Evolutionary conservation across 2,329 filamentous ascomycete species (phyloP).

Genomic region (Colletotrichum sansevieriae): DNA sequence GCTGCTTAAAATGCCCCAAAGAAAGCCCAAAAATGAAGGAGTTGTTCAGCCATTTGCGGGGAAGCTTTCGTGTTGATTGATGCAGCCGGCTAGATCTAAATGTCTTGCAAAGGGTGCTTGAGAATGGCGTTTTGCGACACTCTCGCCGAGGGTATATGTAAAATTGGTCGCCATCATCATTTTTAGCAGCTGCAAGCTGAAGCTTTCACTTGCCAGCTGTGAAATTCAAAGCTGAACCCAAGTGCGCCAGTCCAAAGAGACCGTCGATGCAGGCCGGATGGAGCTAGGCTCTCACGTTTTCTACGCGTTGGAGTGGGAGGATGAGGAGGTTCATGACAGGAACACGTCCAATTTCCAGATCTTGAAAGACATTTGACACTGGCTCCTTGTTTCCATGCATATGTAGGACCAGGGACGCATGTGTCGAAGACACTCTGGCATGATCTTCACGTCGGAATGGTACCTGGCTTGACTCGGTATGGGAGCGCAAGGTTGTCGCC

Average conservation of each 20-base stretch:
- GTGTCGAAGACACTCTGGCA: too few species aligned
- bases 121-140: background rate
- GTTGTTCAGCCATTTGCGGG: constrained; percentile 1
- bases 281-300: background rate
- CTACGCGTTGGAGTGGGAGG: background rate
- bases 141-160: background rate
- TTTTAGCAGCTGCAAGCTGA: background rate
- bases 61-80: constrained; percentile 8
- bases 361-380: too few species aligned
- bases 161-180: background rate
- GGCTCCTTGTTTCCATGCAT: too few species aligned
- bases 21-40: background rate
- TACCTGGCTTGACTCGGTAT: too few species aligned
- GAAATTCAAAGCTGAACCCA: background rate
- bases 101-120: background rate
- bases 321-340: too few species aligned
- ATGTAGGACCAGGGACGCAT: too few species aligned
- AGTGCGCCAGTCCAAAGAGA: constrained; percentile 4
- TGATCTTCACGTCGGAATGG: too few species aligned
- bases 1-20: background rate
- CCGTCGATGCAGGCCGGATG: constrained; percentile 13
- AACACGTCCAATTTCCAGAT: too few species aligned
- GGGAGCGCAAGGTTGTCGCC: too few species aligned
- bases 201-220: constrained; percentile 9
- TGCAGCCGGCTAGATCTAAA: background rate